Evolutionary conservation across 2,329 filamentous ascomycete genomes (phyloP), one percentile per base, ranked within the genome.

Genomic region (Thyridium curvatum): DNA sequence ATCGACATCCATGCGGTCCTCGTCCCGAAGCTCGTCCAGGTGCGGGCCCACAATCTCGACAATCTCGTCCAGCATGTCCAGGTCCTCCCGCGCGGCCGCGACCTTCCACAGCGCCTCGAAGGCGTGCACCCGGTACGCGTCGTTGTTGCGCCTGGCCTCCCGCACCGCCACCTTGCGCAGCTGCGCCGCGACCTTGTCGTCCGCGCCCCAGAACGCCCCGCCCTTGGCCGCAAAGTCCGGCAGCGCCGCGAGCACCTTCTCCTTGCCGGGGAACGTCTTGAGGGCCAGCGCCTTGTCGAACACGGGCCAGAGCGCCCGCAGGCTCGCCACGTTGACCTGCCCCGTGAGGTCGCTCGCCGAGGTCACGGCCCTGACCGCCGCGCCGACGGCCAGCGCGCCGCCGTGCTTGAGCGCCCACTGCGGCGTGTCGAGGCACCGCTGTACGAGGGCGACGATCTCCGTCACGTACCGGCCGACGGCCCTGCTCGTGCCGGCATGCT

Each of bases 231-330:
- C 79, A 51, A 97, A 93, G 41, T 79, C 75, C 4, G 88, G 83
- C 58, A 93, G 88, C 6, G 86, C 82, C 32, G 80, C 73, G 3
- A 97, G 69, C 26, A 98, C 77, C 48, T 79, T 81, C 61, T 96
- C 89, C 57, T 98, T 98, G 16, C 88, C 88, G 1, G 84, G 75
- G 71, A 95, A 98, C 1, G 90, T 95, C 70, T 96, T 97, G 12
- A 94, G 79, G 3, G 79, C 77, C 31, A 97, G 64, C 2, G 86
- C 80, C 53, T 84, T 87, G 46, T 96, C 87, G 35, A 95, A 71
- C 2, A 83, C 76, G 0, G 86, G 86, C 91, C 91, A 98, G 16
- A 96, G 68, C 13, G 66, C 65, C 47, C 72, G 68, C 14, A 86
- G 69, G 31, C 81, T 78, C 3, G 69, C 54, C 14, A 73, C 68